Evolutionary conservation across 345 rosid genomes (phyloP).

Genomic region (Clausena lansium): DNA sequence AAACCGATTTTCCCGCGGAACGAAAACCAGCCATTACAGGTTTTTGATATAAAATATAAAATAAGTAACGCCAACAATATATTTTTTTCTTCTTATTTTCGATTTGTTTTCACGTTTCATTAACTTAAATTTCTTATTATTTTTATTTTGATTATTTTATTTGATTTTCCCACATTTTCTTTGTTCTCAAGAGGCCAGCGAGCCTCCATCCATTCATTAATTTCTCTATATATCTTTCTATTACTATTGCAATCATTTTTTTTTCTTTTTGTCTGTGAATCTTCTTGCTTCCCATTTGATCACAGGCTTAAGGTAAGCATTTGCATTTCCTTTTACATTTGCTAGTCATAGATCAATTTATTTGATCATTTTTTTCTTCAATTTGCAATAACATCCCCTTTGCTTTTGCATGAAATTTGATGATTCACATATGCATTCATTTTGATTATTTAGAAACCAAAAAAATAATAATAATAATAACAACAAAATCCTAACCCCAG

Average conservation of each 20-base stretch:
- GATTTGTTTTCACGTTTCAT: not conserved
- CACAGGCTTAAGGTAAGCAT: constrained; percentile 9
- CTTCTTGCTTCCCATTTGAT: constrained; percentile 10
- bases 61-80: not conserved
- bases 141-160: not conserved
- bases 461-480: not conserved
- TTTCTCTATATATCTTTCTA: not conserved
- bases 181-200: not conserved
- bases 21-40: constrained; percentile 19
- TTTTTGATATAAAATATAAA: not conserved
- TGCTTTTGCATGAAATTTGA: not conserved
- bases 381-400: not conserved
- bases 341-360: not conserved
- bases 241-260: not conserved
- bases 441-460: not conserved
- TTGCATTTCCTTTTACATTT: not conserved
- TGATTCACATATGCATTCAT: not conserved
- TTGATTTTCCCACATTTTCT: not conserved
- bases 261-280: not conserved
- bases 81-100: not conserved
- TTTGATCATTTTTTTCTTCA: not conserved
- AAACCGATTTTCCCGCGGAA: constrained; percentile 41
- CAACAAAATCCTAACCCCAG: not conserved
- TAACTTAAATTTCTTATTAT: not conserved
- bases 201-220: not conserved